These are phyloP conservation scores for Neocatenulostroma microsporum DNA, from an alignment of 2,329 filamentous ascomycete genomes.

Conservation along the genomic window DNA sequence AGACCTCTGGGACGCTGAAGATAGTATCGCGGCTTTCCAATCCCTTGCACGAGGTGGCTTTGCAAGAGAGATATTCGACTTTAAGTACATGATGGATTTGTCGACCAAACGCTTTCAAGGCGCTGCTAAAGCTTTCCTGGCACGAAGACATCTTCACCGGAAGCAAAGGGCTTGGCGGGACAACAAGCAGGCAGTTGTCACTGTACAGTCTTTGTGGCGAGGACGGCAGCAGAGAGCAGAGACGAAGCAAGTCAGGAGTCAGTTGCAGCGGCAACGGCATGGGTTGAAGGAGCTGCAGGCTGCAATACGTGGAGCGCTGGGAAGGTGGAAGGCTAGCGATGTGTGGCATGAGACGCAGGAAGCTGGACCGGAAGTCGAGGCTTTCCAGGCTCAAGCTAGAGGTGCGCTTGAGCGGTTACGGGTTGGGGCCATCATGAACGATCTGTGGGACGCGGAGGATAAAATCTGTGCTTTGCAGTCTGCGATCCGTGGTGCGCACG, in stretches of 20 bases:
- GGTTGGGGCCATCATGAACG: conserved; percentile 75
- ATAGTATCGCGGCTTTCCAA: conserved; percentile 71
- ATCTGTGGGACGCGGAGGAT: conserved; percentile 78
- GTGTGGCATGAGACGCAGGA: conserved; percentile 36
- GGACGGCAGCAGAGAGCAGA: conserved; percentile 50
- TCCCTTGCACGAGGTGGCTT: conserved; percentile 82
- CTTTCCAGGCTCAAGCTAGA: conserved; percentile 41
- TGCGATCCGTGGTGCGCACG: conserved; percentile 46
- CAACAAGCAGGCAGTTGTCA: conserved; percentile 60
- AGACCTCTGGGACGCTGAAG: conserved; percentile 77
- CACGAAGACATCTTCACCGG: conserved; percentile 55
- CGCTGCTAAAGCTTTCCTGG: conserved; percentile 65
- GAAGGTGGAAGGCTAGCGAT: conserved; percentile 46
- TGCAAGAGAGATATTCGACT: conserved; percentile 71
- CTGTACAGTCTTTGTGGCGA: conserved; percentile 73
- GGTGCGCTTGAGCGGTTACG: conserved; percentile 70
- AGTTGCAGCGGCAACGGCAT: conserved; percentile 38
- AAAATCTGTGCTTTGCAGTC: conserved; percentile 73
- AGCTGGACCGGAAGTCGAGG: conserved; percentile 28
- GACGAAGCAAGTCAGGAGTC: conserved; percentile 41
- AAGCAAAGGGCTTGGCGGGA: conserved; percentile 63
- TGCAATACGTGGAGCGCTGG: conserved; percentile 45
- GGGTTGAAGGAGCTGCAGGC: conserved; percentile 38
- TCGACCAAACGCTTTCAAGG: conserved; percentile 79
- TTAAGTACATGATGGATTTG: conserved; percentile 71